Evolutionary conservation across 164 flowering plant genomes (phyloP).

Genomic region (Vitis labrusca): DNA sequence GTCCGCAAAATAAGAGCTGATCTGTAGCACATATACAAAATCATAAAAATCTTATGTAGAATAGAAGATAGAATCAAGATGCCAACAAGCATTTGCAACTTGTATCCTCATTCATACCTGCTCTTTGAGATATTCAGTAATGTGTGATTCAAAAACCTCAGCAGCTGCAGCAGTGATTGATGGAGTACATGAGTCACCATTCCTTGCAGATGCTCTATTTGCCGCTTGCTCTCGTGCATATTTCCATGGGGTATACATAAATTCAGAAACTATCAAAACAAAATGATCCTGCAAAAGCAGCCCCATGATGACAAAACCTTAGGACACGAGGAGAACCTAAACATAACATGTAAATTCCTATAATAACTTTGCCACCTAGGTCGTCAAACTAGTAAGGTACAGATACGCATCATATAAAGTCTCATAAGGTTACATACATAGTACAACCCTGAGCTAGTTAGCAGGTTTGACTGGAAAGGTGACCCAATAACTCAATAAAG

Average conservation of each 20-base stretch:
- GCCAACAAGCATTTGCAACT: background rate
- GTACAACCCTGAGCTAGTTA: too few relatives aligned
- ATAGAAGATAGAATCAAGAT: background rate
- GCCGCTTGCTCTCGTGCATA: slow-evolving; percentile 64
- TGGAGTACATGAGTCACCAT: slow-evolving; percentile 72
- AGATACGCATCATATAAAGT: too few relatives aligned
- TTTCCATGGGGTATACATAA: slow-evolving; percentile 85
- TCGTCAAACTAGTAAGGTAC: too few relatives aligned
- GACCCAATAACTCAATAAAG: too few relatives aligned
- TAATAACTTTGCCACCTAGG: too few relatives aligned
- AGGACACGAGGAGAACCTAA: background rate
- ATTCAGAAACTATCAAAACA: slow-evolving; percentile 73
- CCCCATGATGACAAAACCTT: background rate
- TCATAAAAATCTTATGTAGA: background rate
- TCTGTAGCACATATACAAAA: slow-evolving; percentile 44
- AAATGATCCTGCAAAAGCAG: slow-evolving; percentile 69
- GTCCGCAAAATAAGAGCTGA: slow-evolving; percentile 73
- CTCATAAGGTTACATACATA: too few relatives aligned
- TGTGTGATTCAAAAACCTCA: slow-evolving; percentile 52
- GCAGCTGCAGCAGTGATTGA: slow-evolving; percentile 79
- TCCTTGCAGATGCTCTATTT: slow-evolving; percentile 34
- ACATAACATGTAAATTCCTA: background rate
- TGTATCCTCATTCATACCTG: slow-evolving; percentile 38
- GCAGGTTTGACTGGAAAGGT: too few relatives aligned
- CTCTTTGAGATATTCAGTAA: slow-evolving; percentile 61